phyloP scores from a whole-genome alignment of 2,329 filamentous ascomycete species.

The Bipolaris gigantea region DNA sequence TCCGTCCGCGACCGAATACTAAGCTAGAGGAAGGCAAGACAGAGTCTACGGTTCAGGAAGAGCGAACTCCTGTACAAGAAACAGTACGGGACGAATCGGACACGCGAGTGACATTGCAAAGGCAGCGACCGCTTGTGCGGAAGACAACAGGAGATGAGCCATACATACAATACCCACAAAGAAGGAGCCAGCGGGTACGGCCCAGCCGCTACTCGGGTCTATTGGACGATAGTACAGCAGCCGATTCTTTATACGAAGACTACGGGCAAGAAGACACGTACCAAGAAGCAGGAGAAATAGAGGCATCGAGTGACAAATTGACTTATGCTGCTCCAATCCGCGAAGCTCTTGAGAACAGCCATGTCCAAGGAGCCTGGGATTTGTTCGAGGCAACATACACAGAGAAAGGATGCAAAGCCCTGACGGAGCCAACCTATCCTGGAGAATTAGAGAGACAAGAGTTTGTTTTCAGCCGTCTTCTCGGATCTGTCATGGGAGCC shows the following conservation, averaged over 20 bases:
- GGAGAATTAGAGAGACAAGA: constrained; percentile 28
- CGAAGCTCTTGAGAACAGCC: background rate
- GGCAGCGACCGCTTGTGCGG: constrained; percentile 4
- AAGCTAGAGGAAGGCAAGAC: constrained; percentile 11
- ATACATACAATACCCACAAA: background rate
- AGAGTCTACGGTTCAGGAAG: constrained; percentile 3
- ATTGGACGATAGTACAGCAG: constrained; percentile 1
- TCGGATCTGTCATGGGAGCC: constrained; percentile 12
- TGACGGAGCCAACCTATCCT: constrained; percentile 22
- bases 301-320: background rate
- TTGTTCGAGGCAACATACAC: constrained; percentile 33
- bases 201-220: constrained; percentile 23
- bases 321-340: background rate
- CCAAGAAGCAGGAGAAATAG: background rate
- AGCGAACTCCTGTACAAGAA: constrained; percentile 1
- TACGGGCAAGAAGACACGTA: background rate
- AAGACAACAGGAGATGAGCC: background rate
- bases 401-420: constrained; percentile 33
- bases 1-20: constrained; percentile 18
- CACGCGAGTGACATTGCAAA: background rate
- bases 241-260: background rate
- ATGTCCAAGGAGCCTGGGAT: constrained; percentile 31
- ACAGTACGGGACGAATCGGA: too few relatives aligned
- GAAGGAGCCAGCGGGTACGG: background rate
- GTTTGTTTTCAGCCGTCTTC: constrained; percentile 28